Evolutionary conservation across 805 yeast genomes (phyloP).

Genomic region (Nakazawaea wickerhamii): DNA sequence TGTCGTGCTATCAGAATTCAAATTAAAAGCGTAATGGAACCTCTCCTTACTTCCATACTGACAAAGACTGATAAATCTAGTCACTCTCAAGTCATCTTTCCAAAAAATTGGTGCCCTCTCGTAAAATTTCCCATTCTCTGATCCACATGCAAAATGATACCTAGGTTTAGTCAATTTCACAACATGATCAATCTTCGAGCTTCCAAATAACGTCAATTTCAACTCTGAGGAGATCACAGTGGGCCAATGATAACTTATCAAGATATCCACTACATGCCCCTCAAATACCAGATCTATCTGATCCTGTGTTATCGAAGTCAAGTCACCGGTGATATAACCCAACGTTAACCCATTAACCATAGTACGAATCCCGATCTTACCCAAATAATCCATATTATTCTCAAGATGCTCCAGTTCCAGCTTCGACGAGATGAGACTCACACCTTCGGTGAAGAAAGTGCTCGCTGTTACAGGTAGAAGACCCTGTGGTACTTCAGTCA

Average conservation of each 20-base stretch:
- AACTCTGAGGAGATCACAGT: constrained; percentile 39
- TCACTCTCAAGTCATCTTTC: constrained; percentile 36
- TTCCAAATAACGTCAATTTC: constrained; percentile 39
- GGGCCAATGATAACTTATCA: constrained; percentile 62
- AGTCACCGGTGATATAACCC: constrained; percentile 37
- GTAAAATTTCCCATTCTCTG: constrained; percentile 39
- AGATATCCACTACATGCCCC: constrained; percentile 40
- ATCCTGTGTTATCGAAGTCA: constrained; percentile 22
- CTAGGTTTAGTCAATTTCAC: constrained; percentile 46
- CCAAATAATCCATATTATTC: constrained; percentile 26
- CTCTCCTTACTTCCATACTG: constrained; percentile 48
- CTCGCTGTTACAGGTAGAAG: constrained; percentile 10
- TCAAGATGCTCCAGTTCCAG: constrained; percentile 20
- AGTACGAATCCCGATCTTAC: constrained; percentile 32
- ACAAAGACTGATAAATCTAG: constrained; percentile 65
- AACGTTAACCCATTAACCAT: constrained; percentile 40
- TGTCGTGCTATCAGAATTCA: constrained; percentile 25
- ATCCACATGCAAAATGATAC: constrained; percentile 61
- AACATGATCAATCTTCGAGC: constrained; percentile 39
- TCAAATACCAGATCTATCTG: constrained; percentile 14
- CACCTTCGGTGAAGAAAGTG: constrained; percentile 19
- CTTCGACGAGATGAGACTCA: constrained; percentile 17
- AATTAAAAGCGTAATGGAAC: constrained; percentile 75
- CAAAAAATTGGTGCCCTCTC: constrained; percentile 58
- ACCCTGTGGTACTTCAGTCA: constrained; percentile 13